Evolutionary conservation across 495 filamentous ascomycete genomes (phyloP).

Genomic region (Copromyces sp.): DNA sequence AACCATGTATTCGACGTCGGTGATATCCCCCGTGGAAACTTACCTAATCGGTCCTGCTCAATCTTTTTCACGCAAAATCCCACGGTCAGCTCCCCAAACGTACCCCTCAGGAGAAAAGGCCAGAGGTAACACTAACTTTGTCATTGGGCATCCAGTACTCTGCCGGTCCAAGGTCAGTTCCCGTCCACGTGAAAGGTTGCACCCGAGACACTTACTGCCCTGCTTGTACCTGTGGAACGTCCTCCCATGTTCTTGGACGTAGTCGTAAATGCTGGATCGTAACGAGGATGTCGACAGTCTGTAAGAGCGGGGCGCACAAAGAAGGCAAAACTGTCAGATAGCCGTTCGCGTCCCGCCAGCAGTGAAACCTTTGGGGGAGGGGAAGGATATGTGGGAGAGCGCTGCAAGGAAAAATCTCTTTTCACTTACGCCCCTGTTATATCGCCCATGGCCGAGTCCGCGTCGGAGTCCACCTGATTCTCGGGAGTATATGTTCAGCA

Average conservation of each 20-base stretch:
- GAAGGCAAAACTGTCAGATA: neutral
- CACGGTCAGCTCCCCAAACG: neutral
- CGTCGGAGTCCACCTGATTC: conserved; percentile 5
- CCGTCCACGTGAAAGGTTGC: neutral
- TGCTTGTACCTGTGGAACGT: conserved; percentile 29
- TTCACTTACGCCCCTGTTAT: neutral
- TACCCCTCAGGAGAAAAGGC: neutral
- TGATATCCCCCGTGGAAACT: neutral
- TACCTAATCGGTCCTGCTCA: conserved; percentile 38
- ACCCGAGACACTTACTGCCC: conserved; percentile 20
- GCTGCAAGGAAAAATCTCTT: neutral
- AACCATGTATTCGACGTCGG: neutral
- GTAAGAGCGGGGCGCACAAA: neutral
- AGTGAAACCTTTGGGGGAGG: neutral
- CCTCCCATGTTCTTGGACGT: conserved; percentile 23
- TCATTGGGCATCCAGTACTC: conserved; percentile 24
- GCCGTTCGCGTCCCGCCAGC: neutral
- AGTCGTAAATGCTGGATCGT: conserved; percentile 10
- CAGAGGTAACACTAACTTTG: conserved; percentile 10
- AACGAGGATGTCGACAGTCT: conserved; percentile 7
- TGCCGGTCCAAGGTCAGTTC: conserved; percentile 1
- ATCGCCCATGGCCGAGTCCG: conserved; percentile 7
- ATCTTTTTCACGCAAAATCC: conserved; percentile 12
- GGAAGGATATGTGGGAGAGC: neutral
- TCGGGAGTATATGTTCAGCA: neutral